Base-by-base conservation (phyloP, 768 basidiomycete species). In the Boletus rex-veris region DNA sequence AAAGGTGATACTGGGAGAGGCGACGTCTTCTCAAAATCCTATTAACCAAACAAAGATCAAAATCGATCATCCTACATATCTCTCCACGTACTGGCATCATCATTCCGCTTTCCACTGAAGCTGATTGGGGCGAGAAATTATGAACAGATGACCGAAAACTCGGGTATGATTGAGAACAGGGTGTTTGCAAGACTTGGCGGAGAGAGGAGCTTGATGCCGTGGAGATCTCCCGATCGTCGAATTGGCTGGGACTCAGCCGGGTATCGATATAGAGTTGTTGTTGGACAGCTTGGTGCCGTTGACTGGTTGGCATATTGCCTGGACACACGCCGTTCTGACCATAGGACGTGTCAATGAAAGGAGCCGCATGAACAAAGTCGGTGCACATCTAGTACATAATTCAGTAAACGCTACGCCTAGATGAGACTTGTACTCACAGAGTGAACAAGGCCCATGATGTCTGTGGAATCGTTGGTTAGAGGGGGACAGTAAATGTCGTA, bases 181-280 rank as follows among this genome's bases (percentile, higher is more conserved):
- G 63, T 2, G 64, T 66, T 7, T n/a, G 41, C 24, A 58, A n/a
- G 33, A 30, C 6, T 7, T 28, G 19, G 18, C 33, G 28, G 12
- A 57, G 31, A 33, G 61, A 61, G 9, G 41, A 42, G 31, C 52
- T 53, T 9, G 64, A 64, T 0, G 61, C 36, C 5, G 64, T 56
- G 31, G 66, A 68, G 12, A 30, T 44, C 2, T 52, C 61, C 9
- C 54, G 30, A 30, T 64, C 66, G 26, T 45, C 33, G 7, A 43
- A 21, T 15, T 16, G 54, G 40, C 10, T 39, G 19, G 38, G 12
- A 24, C 18, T 38, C 37, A 68, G 30, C 40, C 54, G 53, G 4
- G 67, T 70, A 28, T 65, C 1, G 7, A 68, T 56, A 12, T 53
- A 39, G 38, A 68, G 68, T 10, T n/a, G 55, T 12, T 45, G 55